These are phyloP conservation scores for Tetracladium setigerum DNA, from an alignment of 495 filamentous ascomycete species.

Conservation along the genomic window DNA sequence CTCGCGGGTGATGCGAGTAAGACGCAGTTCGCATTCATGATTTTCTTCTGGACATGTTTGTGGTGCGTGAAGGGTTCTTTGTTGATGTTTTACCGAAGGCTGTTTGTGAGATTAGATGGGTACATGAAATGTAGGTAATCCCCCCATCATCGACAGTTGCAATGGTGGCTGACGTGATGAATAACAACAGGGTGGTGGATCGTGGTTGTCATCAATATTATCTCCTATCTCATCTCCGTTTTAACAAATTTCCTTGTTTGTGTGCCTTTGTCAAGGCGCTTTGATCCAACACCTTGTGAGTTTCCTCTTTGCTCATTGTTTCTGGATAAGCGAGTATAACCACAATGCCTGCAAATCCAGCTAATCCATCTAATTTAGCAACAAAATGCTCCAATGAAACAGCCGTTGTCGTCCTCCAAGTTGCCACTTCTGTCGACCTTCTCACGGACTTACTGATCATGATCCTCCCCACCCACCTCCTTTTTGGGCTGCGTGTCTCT, in stretches of 20 bases:
- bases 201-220: background rate
- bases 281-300: too few relatives aligned
- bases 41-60: conserved; percentile 2
- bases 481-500: conserved; percentile 29
- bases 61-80: conserved; percentile 3
- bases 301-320: too few relatives aligned
- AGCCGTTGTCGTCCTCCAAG: too few relatives aligned
- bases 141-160: too few relatives aligned
- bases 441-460: conserved; percentile 27
- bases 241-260: background rate
- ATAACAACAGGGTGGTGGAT: conserved; percentile 9
- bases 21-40: conserved; percentile 2
- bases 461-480: conserved; percentile 29
- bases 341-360: too few relatives aligned
- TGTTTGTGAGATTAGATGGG: background rate
- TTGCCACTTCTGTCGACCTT: conserved; percentile 25
- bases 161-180: too few relatives aligned
- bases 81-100: conserved; percentile 1
- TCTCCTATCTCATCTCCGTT: background rate
- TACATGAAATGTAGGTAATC: too few relatives aligned
- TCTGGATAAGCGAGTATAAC: too few relatives aligned
- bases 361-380: too few relatives aligned
- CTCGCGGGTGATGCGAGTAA: background rate
- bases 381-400: too few relatives aligned
- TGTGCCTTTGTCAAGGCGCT: background rate